Base-by-base conservation (phyloP, 2,329 filamentous ascomycete genomes). In the Aspergillus floridensis region DNA sequence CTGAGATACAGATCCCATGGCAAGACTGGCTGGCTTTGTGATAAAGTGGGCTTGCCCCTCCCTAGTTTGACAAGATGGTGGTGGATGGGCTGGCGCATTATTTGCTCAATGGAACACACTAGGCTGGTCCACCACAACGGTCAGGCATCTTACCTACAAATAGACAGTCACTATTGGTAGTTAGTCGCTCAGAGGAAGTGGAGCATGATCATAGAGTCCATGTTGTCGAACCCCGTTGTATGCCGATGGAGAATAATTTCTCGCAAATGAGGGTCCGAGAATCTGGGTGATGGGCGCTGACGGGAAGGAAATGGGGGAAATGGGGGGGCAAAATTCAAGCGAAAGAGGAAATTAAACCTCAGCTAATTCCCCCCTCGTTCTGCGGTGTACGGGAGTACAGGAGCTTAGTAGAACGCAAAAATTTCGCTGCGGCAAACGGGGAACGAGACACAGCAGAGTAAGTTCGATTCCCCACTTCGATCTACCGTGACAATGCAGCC, bases 401-500 rank as follows among this genome's bases (percentile, higher is more conserved):
- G 14, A 44, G 38, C 38, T 44, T 44, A 44, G 38, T 32, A 26
- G 26, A 46, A 46, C 19, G 53, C 53, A 55, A 48, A 48, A 48
- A 26, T 44, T 19, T 55, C 41, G 53, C 41, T 48, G 53, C 53
- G 53, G 53, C 41, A 48, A 54, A 55, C 47, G 26, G 53, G 53
- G 53, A 47, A 55, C 5, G 32, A 35, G 32, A 35, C 11, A 16
- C 14, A 35, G 32, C 2, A 35, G 32, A 35, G 32, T 12, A 19
- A n/a, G 38, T 44, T 44, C n/a, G n/a, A 44, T 53, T 49, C 55
- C 57, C 58, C 60, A 60, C 55, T 56, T 56, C 26, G 58, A 63
- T 63, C 60, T 60, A 49, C 58, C 35, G 53, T 60, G 58, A 54
- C 56, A 60, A 55, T 63, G 56, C 52, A 60, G 59, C 58, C 44